These are phyloP conservation scores for Diaporthe citriasiana DNA, from an alignment of 2,329 filamentous ascomycete genomes.

Conservation along the genomic window DNA sequence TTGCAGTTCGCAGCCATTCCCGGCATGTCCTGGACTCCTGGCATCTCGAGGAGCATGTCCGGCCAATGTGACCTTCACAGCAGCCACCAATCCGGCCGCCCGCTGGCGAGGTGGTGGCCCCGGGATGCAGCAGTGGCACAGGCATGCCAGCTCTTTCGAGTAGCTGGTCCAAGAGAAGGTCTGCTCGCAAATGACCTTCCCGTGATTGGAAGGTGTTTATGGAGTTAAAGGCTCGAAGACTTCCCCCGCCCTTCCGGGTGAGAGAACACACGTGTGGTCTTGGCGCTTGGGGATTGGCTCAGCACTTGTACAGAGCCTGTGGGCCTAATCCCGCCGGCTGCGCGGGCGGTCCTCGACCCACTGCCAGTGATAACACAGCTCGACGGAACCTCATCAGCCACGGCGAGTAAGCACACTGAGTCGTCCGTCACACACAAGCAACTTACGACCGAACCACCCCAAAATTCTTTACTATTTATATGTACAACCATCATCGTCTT, in stretches of 20 bases:
- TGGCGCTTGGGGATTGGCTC: conserved; percentile 33
- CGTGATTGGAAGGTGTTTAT: conserved; percentile 34
- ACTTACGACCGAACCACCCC: too few species aligned
- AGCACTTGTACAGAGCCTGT: neutral
- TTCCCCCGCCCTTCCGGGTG: neutral
- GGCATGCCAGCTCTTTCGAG: neutral
- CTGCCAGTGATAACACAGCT: neutral
- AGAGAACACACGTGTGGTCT: conserved; percentile 32
- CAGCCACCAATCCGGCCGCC: neutral
- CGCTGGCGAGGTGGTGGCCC: neutral
- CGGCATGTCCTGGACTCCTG: conserved; percentile 2
- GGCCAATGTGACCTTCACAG: conserved; percentile 23
- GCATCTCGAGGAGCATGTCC: neutral
- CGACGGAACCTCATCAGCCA: neutral
- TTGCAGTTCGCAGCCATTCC: conserved; percentile 26
- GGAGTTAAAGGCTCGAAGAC: neutral
- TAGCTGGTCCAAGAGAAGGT: neutral
- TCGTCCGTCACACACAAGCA: neutral
- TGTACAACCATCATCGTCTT: neutral
- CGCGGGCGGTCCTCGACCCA: neutral
- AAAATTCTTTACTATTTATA: too few species aligned
- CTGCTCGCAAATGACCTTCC: conserved; percentile 9
- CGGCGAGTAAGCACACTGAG: neutral
- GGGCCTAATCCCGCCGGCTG: too few species aligned
- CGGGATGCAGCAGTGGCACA: conserved; percentile 12